These are phyloP conservation scores for Isoetes taiwanensis DNA, from an alignment of 75 land plant species.

Conservation along the genomic window DNA sequence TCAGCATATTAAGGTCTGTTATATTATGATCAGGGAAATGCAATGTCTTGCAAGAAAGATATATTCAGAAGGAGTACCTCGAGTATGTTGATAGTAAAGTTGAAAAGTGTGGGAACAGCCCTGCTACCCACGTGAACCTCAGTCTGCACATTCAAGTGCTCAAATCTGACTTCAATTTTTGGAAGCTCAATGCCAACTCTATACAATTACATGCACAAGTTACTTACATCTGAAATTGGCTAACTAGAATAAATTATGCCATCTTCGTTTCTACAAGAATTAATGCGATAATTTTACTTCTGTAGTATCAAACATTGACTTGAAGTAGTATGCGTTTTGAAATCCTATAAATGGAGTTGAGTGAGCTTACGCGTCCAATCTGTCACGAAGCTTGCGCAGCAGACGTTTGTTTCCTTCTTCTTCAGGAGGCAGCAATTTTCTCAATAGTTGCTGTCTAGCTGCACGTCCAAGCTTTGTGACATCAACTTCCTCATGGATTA, in stretches of 20 bases:
- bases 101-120: background rate
- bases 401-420: background rate
- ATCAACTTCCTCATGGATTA: background rate
- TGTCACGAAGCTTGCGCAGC: background rate
- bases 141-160: background rate
- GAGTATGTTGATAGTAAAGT: background rate
- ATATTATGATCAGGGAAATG: background rate
- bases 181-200: background rate
- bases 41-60: background rate
- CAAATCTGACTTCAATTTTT: background rate
- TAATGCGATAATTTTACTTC: too few species aligned
- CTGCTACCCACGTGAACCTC: background rate
- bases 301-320: too few species aligned
- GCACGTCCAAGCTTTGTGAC: background rate
- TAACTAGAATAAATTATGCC: too few species aligned
- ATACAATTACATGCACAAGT: background rate
- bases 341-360: background rate
- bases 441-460: background rate
- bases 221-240: too few species aligned
- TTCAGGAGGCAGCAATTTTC: background rate
- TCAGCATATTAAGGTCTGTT: too few species aligned
- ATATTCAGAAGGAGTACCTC: background rate
- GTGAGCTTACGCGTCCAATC: background rate
- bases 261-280: too few species aligned
- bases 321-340: too few species aligned